Evolutionary conservation across 2,329 filamentous ascomycete genomes (phyloP).

Genomic region (Monosporascus sp.): DNA sequence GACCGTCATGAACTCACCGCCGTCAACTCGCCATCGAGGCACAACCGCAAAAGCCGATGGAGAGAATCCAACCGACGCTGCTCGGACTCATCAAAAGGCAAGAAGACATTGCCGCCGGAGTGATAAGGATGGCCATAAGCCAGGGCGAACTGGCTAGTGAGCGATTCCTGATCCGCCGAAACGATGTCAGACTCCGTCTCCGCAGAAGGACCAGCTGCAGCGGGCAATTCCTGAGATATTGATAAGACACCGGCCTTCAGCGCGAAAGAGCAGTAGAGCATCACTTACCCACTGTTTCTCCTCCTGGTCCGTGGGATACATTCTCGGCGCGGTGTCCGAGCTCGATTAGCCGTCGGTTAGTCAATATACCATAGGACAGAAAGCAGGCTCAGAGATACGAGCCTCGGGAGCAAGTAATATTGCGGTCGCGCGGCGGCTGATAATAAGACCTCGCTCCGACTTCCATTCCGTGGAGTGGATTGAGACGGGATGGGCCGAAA

Average conservation of each 20-base stretch:
- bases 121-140: slow-evolving; percentile 24
- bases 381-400: background rate
- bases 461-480: background rate
- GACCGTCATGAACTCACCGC: slow-evolving; percentile 1
- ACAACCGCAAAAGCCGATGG: slow-evolving; percentile 21
- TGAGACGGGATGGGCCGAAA: background rate
- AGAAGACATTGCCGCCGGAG: slow-evolving; percentile 22
- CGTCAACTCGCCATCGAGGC: slow-evolving; percentile 24
- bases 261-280: background rate
- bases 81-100: slow-evolving; percentile 24
- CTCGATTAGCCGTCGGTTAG: background rate
- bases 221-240: background rate
- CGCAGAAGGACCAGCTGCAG: slow-evolving; percentile 3
- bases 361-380: background rate
- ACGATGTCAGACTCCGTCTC: slow-evolving; percentile 7
- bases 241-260: background rate
- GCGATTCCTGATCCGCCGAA: slow-evolving; percentile 7
- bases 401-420: background rate
- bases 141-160: slow-evolving; percentile 16
- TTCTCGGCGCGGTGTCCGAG: background rate
- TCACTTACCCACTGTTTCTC: background rate
- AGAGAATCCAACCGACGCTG: slow-evolving; percentile 20
- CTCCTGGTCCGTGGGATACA: background rate
- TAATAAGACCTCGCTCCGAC: background rate
- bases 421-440: background rate